Evolutionary conservation across 2,329 filamentous ascomycete species (phyloP).

Genomic region (Hypoxylon sp.): DNA sequence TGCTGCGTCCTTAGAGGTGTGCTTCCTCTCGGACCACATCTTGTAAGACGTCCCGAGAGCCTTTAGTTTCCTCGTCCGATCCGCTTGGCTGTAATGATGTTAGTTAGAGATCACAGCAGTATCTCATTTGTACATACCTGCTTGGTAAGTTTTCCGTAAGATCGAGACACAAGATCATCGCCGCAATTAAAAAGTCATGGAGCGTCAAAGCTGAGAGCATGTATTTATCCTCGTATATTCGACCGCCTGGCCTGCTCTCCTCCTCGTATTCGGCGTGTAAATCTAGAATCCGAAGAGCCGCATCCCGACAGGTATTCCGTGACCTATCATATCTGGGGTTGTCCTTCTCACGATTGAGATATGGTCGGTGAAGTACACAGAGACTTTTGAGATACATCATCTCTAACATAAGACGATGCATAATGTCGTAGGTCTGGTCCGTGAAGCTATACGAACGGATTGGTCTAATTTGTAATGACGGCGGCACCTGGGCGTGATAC

Average conservation of each 20-base stretch:
- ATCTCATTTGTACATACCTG: slow-evolving; percentile 50
- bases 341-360: slow-evolving; percentile 57
- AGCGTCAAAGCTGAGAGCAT: slow-evolving; percentile 66
- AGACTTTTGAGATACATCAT: slow-evolving; percentile 63
- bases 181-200: slow-evolving; percentile 70
- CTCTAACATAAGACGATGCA: slow-evolving; percentile 64
- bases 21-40: slow-evolving; percentile 59
- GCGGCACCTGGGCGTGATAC: slow-evolving; percentile 56
- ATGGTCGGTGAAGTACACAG: slow-evolving; percentile 65
- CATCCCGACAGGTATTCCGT: slow-evolving; percentile 58
- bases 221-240: slow-evolving; percentile 65
- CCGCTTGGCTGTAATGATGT: slow-evolving; percentile 45
- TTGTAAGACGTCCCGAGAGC: slow-evolving; percentile 58
- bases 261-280: slow-evolving; percentile 63
- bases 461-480: slow-evolving; percentile 57
- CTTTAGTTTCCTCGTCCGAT: slow-evolving; percentile 54
- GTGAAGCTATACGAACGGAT: slow-evolving; percentile 60
- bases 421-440: slow-evolving; percentile 60
- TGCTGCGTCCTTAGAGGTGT: slow-evolving; percentile 57
- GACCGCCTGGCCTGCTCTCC: slow-evolving; percentile 62
- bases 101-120: slow-evolving; percentile 22
- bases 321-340: slow-evolving; percentile 57
- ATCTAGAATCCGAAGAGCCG: slow-evolving; percentile 60
- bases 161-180: slow-evolving; percentile 71
- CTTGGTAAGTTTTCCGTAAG: slow-evolving; percentile 57